phyloP scores from a whole-genome alignment of 129 eudicot species.

The Lonicera japonica region DNA sequence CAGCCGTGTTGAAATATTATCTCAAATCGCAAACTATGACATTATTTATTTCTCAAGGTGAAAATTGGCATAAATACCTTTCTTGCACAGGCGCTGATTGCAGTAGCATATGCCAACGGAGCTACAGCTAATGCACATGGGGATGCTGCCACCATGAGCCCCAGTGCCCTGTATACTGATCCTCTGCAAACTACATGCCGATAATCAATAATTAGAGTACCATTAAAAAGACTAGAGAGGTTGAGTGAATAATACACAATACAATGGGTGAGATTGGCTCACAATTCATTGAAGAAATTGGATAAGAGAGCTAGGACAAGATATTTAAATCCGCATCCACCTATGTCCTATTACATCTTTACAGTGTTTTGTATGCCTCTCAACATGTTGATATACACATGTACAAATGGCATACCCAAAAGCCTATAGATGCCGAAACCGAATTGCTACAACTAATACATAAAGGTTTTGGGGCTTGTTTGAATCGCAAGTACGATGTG shows the following conservation, averaged over 20 bases:
- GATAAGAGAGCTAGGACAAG: too few relatives aligned
- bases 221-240: slow-evolving; percentile 2
- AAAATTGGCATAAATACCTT: slow-evolving; percentile 43
- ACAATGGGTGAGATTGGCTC: neutral
- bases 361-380: too few relatives aligned
- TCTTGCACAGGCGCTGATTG: slow-evolving; percentile 96
- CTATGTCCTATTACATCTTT: too few relatives aligned
- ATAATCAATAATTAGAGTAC: slow-evolving; percentile 13
- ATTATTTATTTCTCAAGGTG: neutral
- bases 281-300: neutral
- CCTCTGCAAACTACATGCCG: slow-evolving; percentile 84
- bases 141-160: slow-evolving; percentile 99
- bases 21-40: neutral
- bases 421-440: too few relatives aligned
- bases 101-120: slow-evolving; percentile 94
- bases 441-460: too few relatives aligned
- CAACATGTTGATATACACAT: too few relatives aligned
- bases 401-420: too few relatives aligned
- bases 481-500: too few relatives aligned
- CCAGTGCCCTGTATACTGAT: slow-evolving; percentile 88
- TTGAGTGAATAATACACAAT: neutral
- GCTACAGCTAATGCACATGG: slow-evolving; percentile 99
- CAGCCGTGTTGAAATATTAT: neutral
- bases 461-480: too few relatives aligned
- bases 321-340: too few relatives aligned